These are phyloP conservation scores for Yamadazyma atlantica DNA, from an alignment of 1,139 yeast species.

Conservation along the genomic window DNA sequence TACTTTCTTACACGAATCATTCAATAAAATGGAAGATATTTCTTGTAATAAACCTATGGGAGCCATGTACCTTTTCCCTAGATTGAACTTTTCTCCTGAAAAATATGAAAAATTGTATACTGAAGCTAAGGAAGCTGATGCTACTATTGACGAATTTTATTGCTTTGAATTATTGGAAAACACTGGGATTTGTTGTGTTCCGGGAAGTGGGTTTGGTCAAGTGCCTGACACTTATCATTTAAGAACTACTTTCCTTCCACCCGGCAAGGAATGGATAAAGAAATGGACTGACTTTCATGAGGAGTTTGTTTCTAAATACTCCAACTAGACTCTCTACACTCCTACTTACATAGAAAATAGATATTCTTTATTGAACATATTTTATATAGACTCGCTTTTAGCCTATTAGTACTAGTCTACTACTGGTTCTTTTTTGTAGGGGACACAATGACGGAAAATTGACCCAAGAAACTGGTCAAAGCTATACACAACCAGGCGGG, in stretches of 20 bases:
- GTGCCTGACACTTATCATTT: conserved; percentile 83
- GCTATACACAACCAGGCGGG: conserved; percentile 73
- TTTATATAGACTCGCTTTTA: neutral
- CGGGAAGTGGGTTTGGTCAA: conserved; percentile 97
- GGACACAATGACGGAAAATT: conserved; percentile 17
- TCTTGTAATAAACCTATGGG: conserved; percentile 89
- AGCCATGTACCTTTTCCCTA: conserved; percentile 96
- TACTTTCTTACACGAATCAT: conserved; percentile 62
- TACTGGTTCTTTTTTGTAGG: conserved; percentile 10
- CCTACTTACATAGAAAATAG: neutral
- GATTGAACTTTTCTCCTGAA: conserved; percentile 55
- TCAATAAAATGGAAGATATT: conserved; percentile 74
- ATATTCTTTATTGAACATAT: conserved; percentile 2
- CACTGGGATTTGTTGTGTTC: conserved; percentile 97
- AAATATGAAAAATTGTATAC: conserved; percentile 52
- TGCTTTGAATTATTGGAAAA: conserved; percentile 76
- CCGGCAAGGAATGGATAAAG: conserved; percentile 86
- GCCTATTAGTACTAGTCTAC: no score
- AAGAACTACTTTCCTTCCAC: conserved; percentile 94
- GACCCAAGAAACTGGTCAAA: conserved; percentile 29
- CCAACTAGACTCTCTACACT: conserved; percentile 7
- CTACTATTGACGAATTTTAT: conserved; percentile 81
- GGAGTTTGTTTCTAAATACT: conserved; percentile 60
- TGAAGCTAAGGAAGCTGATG: conserved; percentile 54
- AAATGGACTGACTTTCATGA: conserved; percentile 76